phyloP scores from a whole-genome alignment of 2,329 filamentous ascomycete species.

The Aspergillus sp. region DNA sequence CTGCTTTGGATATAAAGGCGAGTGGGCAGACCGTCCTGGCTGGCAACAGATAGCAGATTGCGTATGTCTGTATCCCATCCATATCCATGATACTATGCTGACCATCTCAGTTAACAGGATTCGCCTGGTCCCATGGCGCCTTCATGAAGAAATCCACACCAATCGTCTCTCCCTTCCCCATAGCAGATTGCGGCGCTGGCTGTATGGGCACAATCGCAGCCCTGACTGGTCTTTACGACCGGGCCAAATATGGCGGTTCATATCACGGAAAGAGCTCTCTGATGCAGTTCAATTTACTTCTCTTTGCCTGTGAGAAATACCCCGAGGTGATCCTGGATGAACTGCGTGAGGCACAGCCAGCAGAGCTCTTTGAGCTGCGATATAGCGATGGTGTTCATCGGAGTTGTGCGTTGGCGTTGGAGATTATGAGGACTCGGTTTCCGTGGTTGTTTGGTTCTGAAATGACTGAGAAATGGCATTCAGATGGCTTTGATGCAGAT shows the following conservation, averaged over 20 bases:
- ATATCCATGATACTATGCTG: not conserved
- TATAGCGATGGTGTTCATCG: not conserved
- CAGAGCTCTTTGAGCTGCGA: not conserved
- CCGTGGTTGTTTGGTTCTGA: not conserved
- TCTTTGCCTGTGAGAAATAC: not conserved
- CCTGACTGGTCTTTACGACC: not conserved
- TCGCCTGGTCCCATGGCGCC: not conserved
- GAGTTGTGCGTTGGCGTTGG: not conserved
- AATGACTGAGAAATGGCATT: slow-evolving; percentile 8
- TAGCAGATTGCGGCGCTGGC: slow-evolving; percentile 3
- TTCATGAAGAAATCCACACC: not conserved
- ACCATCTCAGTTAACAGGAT: not conserved
- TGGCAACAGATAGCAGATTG: slow-evolving; percentile 71
- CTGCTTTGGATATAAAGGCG: slow-evolving; percentile 62
- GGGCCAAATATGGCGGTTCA: not conserved
- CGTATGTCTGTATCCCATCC: slow-evolving; percentile 37
- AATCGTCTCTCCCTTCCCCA: slow-evolving; percentile 1
- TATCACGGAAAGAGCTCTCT: not conserved
- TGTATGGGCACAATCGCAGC: slow-evolving; percentile 3
- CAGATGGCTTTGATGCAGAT: slow-evolving; percentile 1
- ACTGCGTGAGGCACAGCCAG: not conserved
- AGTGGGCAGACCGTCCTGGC: slow-evolving; percentile 60
- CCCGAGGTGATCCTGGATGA: not conserved
- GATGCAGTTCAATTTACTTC: not conserved
- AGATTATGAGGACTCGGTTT: not conserved